A percentile compares a stretch with the other conserved stretches of the same genome.
phyloP scores from a whole-genome alignment of 176 grass and related monocot genomes.

The Avena insularis region DNA sequence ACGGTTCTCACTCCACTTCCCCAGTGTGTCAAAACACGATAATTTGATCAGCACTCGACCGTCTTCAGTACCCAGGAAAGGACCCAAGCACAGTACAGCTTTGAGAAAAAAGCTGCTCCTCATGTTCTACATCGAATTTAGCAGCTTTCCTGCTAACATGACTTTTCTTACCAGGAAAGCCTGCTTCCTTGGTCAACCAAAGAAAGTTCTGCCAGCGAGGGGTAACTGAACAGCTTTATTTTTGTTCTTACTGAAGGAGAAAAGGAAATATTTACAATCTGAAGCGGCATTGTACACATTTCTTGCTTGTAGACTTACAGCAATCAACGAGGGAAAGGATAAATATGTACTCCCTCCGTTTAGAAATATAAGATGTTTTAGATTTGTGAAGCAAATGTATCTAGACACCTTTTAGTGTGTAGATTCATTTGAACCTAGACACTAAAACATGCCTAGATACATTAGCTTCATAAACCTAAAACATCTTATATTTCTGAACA shows the following conservation, averaged over 20 bases:
- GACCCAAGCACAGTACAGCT: not conserved
- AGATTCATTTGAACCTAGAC: no score
- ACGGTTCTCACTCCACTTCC: constrained; percentile 19
- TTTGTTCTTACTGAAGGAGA: no score
- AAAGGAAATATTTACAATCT: not conserved
- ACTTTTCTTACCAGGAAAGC: constrained; percentile 13
- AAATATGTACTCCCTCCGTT: not conserved
- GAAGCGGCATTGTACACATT: not conserved
- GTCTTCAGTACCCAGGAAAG: constrained; percentile 8
- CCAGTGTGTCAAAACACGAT: constrained; percentile 18
- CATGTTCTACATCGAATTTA: constrained; percentile 2
- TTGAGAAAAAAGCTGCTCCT: constrained; percentile 23
- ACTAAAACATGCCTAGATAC: no score
- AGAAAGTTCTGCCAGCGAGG: constrained; percentile 4
- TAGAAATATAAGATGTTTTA: no score
- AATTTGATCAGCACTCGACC: constrained; percentile 23
- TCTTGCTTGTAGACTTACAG: not conserved
- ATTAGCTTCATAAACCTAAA: no score
- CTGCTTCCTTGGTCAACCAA: constrained; percentile 39
- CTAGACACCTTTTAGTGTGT: no score
- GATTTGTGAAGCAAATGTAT: no score
- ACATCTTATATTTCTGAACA: no score
- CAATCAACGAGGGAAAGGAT: constrained; percentile 21
- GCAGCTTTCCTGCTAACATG: not conserved
- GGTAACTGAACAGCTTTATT: not conserved